phyloP scores from a whole-genome alignment of 768 basidiomycete genomes.

The Amanita polypyramis region DNA sequence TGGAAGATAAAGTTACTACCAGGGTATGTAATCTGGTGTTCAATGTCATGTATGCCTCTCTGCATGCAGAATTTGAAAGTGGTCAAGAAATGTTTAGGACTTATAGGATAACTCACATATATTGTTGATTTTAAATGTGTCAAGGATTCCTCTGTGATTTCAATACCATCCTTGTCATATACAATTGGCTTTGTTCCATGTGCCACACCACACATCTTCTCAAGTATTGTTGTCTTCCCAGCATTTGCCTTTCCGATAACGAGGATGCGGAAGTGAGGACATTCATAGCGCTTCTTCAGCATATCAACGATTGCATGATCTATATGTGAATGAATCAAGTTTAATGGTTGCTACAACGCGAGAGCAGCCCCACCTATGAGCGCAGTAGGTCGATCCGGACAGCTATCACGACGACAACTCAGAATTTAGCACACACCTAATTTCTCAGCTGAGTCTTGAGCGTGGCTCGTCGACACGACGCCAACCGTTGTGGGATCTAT shows the following conservation, averaged over 20 bases:
- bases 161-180: slow-evolving; percentile 11
- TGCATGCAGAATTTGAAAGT: slow-evolving; percentile 7
- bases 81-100: not conserved
- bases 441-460: no score
- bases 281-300: slow-evolving; percentile 14
- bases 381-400: no score
- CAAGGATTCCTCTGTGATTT: not conserved
- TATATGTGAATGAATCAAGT: not conserved
- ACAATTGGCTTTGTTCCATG: slow-evolving; percentile 19
- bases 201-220: slow-evolving; percentile 23
- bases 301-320: slow-evolving; percentile 2
- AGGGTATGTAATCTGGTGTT: slow-evolving; percentile 18
- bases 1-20: slow-evolving; percentile 29
- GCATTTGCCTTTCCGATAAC: slow-evolving; percentile 30
- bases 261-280: slow-evolving; percentile 25
- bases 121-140: not conserved
- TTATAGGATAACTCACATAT: slow-evolving; percentile 12
- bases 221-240: slow-evolving; percentile 29
- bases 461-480: no score
- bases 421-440: no score
- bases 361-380: slow-evolving; percentile 2
- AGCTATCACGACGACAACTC: no score
- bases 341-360: slow-evolving; percentile 5
- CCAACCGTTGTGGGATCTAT: no score
- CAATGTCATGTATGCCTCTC: slow-evolving; percentile 26